Conservation (phyloP, 495 filamentous ascomycete species). For the Astrothelium macrocarpum region DNA sequence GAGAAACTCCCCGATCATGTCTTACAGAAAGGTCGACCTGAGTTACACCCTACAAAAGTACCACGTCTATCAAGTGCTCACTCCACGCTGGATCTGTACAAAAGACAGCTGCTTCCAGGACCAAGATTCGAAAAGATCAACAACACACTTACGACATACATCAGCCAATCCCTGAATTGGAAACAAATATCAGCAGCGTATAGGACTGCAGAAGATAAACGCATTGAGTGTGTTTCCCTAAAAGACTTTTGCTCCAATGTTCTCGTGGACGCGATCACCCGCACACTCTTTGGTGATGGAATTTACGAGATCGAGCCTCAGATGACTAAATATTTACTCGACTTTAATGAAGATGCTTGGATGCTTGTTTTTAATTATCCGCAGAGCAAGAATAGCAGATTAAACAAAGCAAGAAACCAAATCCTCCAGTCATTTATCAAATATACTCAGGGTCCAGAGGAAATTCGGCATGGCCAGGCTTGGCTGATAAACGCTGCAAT, state of each 20-base stretch:
- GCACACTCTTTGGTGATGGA: constrained; percentile 15
- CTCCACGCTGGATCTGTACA: background rate
- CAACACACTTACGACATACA: background rate
- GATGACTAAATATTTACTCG: constrained; percentile 11
- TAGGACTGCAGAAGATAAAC: background rate
- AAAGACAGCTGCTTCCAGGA: background rate
- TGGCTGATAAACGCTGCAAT: background rate
- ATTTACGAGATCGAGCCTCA: constrained; percentile 19
- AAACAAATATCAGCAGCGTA: background rate
- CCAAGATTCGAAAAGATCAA: background rate
- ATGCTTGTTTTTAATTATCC: constrained; percentile 25
- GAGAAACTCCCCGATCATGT: background rate
- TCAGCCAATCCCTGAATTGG: background rate
- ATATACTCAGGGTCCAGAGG: constrained; percentile 13
- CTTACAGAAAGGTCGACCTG: background rate
- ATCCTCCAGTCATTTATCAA: background rate
- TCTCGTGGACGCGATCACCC: background rate
- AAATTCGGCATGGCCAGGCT: background rate
- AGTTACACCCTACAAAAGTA: background rate
- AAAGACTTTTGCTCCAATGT: background rate
- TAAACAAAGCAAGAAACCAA: constrained; percentile 7
- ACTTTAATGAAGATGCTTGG: constrained; percentile 25
- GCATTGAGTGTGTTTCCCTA: background rate
- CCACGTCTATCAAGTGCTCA: background rate
- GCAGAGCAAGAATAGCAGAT: constrained; percentile 5